Evolutionary conservation across 1,139 yeast genomes (phyloP).

Genomic region (Diutina sp.): DNA sequence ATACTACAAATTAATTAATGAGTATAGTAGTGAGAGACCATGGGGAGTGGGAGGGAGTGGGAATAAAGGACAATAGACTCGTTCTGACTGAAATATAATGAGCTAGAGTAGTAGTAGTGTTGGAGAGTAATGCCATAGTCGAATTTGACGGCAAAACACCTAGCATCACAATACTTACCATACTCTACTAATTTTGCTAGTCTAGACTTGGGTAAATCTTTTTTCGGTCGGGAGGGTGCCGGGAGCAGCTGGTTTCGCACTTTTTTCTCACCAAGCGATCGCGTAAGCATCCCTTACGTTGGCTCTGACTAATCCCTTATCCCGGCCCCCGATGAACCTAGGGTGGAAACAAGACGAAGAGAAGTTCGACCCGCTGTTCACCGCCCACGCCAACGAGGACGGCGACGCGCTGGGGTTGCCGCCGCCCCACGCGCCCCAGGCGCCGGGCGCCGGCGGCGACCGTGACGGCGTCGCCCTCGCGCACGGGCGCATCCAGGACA

Average conservation of each 20-base stretch:
- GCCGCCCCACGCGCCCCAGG: background rate
- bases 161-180: too few relatives aligned
- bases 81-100: too few relatives aligned
- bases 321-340: background rate
- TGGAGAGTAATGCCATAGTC: too few relatives aligned
- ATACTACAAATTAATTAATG: too few relatives aligned
- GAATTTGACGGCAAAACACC: too few relatives aligned
- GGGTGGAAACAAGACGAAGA: background rate
- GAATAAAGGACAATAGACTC: too few relatives aligned
- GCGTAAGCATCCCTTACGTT: background rate
- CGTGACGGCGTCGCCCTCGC: background rate
- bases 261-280: background rate
- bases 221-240: background rate
- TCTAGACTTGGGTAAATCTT: too few relatives aligned
- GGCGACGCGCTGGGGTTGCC: background rate
- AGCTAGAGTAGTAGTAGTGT: too few relatives aligned
- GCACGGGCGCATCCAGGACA: background rate
- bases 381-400: background rate
- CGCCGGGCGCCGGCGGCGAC: background rate
- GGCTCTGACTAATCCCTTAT: background rate
- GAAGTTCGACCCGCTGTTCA: slow-evolving; percentile 1
- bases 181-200: too few relatives aligned
- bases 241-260: background rate
- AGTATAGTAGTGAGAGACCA: too few relatives aligned
- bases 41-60: too few relatives aligned